These are phyloP conservation scores for Microglena sp. DNA, from an alignment of 139 green algal genomes.

Conservation along the genomic window DNA sequence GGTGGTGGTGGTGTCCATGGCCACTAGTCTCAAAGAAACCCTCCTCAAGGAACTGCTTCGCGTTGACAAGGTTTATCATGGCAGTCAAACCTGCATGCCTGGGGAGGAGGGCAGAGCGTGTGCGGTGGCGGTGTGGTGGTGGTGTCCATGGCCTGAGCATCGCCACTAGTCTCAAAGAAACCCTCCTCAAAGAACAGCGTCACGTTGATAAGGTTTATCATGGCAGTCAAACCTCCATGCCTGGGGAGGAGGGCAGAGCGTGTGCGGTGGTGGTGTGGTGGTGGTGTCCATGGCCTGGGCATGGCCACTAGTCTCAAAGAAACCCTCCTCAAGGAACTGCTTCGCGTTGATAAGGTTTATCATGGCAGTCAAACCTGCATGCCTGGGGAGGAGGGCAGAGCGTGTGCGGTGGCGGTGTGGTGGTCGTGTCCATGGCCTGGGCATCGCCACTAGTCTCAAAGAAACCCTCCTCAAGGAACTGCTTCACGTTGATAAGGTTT, in stretches of 20 bases:
- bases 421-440: too few relatives aligned
- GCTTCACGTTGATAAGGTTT: constrained; percentile 36
- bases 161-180: constrained; percentile 10
- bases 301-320: constrained; percentile 11
- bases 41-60: constrained; percentile 33
- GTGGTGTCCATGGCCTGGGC: too few relatives aligned
- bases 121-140: too few relatives aligned
- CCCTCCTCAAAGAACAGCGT: constrained; percentile 32
- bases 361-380: constrained; percentile 30
- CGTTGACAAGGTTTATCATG: constrained; percentile 49
- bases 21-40: too few relatives aligned
- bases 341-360: constrained; percentile 41
- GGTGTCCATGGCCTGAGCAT: too few relatives aligned
- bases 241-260: too few relatives aligned
- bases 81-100: constrained; percentile 39
- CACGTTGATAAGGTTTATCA: constrained; percentile 44
- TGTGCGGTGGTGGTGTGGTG: too few relatives aligned
- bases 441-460: constrained; percentile 14
- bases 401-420: too few relatives aligned
- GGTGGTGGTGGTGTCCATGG: too few relatives aligned
- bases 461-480: constrained; percentile 32
- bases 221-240: constrained; percentile 28
- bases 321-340: constrained; percentile 32
- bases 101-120: too few relatives aligned
- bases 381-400: too few relatives aligned